phyloP scores from a whole-genome alignment of 2,329 filamentous ascomycete species.

The Emydomyces testavorans region DNA sequence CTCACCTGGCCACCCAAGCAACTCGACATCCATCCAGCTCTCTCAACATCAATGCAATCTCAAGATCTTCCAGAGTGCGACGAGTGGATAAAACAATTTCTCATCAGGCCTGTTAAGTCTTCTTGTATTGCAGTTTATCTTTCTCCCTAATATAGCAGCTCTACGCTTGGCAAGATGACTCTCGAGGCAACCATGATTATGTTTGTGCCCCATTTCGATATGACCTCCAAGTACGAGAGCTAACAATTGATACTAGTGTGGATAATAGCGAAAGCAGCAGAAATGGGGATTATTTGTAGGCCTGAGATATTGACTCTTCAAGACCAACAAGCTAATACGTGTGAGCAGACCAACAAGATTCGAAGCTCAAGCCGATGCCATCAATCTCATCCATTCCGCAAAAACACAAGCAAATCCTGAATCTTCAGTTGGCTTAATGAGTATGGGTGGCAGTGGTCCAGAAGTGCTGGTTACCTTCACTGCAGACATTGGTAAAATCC shows the following conservation, averaged over 20 bases:
- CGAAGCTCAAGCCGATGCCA: conserved; percentile 90
- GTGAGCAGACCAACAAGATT: conserved; percentile 70
- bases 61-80: no score
- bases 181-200: conserved; percentile 99
- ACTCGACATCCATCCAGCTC: neutral
- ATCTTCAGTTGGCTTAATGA: conserved; percentile 95
- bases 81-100: no score
- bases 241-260: conserved; percentile 44
- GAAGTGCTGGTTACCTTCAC: conserved; percentile 95
- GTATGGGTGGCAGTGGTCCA: conserved; percentile 94
- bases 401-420: conserved; percentile 94
- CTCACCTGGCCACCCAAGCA: neutral
- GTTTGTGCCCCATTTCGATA: conserved; percentile 22
- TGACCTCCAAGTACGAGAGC: conserved; percentile 12
- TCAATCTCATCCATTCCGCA: conserved; percentile 87
- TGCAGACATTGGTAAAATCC: conserved; percentile 87
- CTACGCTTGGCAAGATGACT: conserved; percentile 59
- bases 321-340: conserved; percentile 15
- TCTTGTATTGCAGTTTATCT: no score
- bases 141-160: neutral
- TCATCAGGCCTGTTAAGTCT: no score
- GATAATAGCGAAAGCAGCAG: conserved; percentile 98
- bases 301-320: neutral
- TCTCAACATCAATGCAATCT: neutral
- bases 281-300: conserved; percentile 75